A percentile compares a stretch with the other conserved stretches of the same genome.
Conservation (phyloP, 257 asterid genomes). For the Penstemon eatonii region DNA sequence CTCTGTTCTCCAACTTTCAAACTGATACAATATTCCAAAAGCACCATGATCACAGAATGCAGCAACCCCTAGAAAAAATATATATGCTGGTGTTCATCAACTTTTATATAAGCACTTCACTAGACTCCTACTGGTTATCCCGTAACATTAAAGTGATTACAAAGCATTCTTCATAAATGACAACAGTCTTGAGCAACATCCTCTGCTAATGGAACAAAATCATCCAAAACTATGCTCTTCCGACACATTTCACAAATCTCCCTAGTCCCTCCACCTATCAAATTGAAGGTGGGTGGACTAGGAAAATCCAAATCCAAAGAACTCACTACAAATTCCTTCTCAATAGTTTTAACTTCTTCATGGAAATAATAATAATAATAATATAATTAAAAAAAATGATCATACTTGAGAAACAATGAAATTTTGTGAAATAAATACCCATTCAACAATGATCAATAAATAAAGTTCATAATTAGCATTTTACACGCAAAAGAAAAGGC, state of each 20-base stretch:
- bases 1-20: conserved; percentile 1
- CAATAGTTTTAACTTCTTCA: neutral
- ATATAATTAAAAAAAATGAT: neutral
- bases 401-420: neutral
- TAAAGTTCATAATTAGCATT: too few species aligned
- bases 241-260: neutral
- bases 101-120: neutral
- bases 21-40: neutral
- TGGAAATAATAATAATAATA: neutral
- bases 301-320: neutral
- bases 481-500: too few species aligned
- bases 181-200: conserved; percentile 12
- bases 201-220: conserved; percentile 6
- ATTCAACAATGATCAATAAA: too few species aligned
- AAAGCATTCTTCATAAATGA: conserved; percentile 7
- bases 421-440: too few species aligned
- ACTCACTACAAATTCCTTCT: neutral
- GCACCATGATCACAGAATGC: neutral
- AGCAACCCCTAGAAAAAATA: too few species aligned
- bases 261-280: neutral
- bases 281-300: neutral
- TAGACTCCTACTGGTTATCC: neutral
- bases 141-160: neutral
- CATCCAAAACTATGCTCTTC: conserved; percentile 9
- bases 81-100: too few species aligned